Evolutionary conservation across 1,139 yeast genomes (phyloP), one percentile per base, ranked within the genome.

Genomic region (Pichia norvegensis): DNA sequence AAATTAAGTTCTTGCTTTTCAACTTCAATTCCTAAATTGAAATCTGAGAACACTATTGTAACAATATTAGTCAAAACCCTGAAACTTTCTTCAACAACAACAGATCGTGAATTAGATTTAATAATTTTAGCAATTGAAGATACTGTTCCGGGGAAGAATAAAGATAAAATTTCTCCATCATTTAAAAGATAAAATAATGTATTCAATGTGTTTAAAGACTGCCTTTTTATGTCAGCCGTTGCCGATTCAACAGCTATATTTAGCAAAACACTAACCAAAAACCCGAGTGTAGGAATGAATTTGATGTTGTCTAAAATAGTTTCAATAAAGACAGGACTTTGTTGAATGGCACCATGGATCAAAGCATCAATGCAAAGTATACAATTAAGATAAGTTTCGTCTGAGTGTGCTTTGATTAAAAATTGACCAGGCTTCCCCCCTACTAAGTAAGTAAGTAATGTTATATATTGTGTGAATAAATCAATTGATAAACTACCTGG

Each of bases 131-230:
- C 63, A 20, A 79, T 54, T 0, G 65, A 56, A 0, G 85, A 80
- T 0, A 78, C 72, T 19, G 69, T 69, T 0, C 82, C 83, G 0
- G 86, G 86, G 16, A 79, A 59, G 41, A 79, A 68, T 46, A 70
- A 62, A 0, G 83, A 76, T 8, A 78, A 47, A 2, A 69, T 60
- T 45, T 78, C 84, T 2, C 81, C 81, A 54, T 72, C 72, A n/a
- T 59, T 60, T 4, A 72, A 46, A 6, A 60, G 49, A 20, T 59
- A 57, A 46, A 69, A 69, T 1, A 76, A 52, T 0, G 57, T 50
- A 0, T 55, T 46, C 33, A 78, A 55, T 0, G 74, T 59, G 1
- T 57, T 56, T 14, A 78, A 43, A 1, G 73, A 62, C 13, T 60
- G 57, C 0, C 60, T 36, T 52, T 72, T 76, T 2, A 68, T 54